Evolutionary conservation across 169 alveolate species (phyloP).

Genomic region (Amoebophrya sp.): DNA sequence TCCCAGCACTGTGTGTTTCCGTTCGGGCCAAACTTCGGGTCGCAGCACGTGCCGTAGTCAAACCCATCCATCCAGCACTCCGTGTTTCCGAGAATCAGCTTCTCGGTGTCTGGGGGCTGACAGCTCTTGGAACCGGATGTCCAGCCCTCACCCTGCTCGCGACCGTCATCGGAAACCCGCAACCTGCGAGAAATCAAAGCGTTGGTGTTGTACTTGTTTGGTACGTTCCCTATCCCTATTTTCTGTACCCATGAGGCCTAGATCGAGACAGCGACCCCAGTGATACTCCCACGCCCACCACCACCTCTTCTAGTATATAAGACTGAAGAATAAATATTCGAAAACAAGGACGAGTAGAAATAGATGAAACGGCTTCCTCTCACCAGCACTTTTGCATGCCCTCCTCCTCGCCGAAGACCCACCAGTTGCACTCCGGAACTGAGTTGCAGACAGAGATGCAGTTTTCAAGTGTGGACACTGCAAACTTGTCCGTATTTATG

Average conservation of each 20-base stretch:
- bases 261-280: too few species aligned
- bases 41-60: background rate
- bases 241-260: too few species aligned
- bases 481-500: background rate
- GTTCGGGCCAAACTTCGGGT: background rate
- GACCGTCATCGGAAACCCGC: background rate
- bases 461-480: background rate
- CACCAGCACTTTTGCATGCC: constrained; percentile 2
- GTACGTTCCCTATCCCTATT: too few species aligned
- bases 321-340: too few species aligned
- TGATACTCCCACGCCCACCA: too few species aligned
- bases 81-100: background rate
- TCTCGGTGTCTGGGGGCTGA: background rate
- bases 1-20: constrained; percentile 5
- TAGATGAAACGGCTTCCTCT: too few species aligned
- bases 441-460: background rate
- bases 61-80: constrained; percentile 4
- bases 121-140: background rate
- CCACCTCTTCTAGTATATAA: too few species aligned
- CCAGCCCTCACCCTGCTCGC: background rate
- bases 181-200: too few species aligned
- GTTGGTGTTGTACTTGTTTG: too few species aligned
- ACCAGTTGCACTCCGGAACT: background rate
- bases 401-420: background rate
- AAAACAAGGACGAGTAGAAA: too few species aligned